Conservation (phyloP, 441 rosid genomes). For the Sinapis alba region DNA sequence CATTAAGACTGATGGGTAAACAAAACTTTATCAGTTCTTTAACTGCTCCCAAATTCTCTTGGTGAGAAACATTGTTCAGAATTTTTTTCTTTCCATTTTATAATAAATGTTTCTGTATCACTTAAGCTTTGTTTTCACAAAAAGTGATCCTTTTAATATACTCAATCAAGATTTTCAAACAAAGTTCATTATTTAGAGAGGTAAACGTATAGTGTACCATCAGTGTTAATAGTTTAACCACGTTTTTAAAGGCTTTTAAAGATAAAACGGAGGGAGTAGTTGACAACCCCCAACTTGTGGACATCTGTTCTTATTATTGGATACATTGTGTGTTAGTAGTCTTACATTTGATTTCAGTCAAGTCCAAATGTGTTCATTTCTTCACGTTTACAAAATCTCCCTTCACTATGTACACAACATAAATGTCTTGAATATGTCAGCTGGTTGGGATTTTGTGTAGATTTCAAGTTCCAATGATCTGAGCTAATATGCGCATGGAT, state of each 20-base stretch:
- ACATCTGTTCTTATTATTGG: not conserved
- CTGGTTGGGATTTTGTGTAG: not conserved
- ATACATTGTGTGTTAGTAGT: not conserved
- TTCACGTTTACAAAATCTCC: not conserved
- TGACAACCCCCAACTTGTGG: not conserved
- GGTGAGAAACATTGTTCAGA: not conserved
- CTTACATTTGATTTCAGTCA: not conserved
- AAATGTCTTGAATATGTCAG: not conserved
- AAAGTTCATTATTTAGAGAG: not conserved
- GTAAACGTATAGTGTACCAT: not conserved
- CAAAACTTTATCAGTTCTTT: conserved; percentile 16
- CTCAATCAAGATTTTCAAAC: not conserved
- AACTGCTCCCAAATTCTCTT: conserved; percentile 13
- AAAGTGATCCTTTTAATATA: not conserved
- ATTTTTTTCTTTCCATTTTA: not conserved
- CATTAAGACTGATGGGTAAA: conserved; percentile 17
- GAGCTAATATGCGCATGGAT: conserved; percentile 31
- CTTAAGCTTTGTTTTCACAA: not conserved
- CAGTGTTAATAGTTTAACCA: not conserved
- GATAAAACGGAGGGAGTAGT: not conserved
- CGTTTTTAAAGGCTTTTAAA: not conserved
- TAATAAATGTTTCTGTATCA: not conserved
- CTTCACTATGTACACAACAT: not conserved
- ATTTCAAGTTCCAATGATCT: conserved; percentile 41
- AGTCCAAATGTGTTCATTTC: not conserved